A percentile compares a stretch with the other conserved stretches of the same genome.
These are phyloP conservation scores for Selaginella moellendorffii DNA, from an alignment of 75 land plant genomes.

Conservation along the genomic window DNA sequence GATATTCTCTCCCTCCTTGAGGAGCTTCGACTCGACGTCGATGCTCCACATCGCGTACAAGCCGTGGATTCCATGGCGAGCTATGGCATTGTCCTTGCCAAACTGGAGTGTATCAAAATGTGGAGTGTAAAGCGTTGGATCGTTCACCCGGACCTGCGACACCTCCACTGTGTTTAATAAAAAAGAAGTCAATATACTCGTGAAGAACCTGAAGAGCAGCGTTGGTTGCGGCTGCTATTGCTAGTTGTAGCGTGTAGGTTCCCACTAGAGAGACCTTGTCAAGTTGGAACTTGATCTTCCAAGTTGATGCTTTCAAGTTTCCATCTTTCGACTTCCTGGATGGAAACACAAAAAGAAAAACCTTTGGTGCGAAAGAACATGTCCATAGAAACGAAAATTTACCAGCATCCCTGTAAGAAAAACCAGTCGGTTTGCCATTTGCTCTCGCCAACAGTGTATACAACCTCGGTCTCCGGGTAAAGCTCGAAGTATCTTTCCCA, in stretches of 20 bases:
- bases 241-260: conserved; percentile 34
- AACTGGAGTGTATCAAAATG: conserved; percentile 9
- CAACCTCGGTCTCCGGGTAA: conserved; percentile 9
- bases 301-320: conserved; percentile 28
- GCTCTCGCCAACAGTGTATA: conserved; percentile 18
- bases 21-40: conserved; percentile 6
- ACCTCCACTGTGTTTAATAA: too few species aligned
- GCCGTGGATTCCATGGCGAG: conserved; percentile 39
- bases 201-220: conserved; percentile 10
- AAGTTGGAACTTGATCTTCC: conserved; percentile 45
- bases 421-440: conserved; percentile 24
- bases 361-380: too few species aligned
- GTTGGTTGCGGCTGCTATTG: conserved; percentile 31
- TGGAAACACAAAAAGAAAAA: neutral
- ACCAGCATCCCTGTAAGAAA: conserved; percentile 12
- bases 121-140: neutral
- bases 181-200: too few species aligned
- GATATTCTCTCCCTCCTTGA: conserved; percentile 25
- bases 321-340: conserved; percentile 7
- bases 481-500: conserved; percentile 22
- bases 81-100: conserved; percentile 30
- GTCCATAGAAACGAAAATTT: neutral
- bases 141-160: neutral
- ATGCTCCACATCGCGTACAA: conserved; percentile 23
- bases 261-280: conserved; percentile 15